Evolutionary conservation across 306 rosid species (phyloP).

Genomic region (Phaseolus lunatus): DNA sequence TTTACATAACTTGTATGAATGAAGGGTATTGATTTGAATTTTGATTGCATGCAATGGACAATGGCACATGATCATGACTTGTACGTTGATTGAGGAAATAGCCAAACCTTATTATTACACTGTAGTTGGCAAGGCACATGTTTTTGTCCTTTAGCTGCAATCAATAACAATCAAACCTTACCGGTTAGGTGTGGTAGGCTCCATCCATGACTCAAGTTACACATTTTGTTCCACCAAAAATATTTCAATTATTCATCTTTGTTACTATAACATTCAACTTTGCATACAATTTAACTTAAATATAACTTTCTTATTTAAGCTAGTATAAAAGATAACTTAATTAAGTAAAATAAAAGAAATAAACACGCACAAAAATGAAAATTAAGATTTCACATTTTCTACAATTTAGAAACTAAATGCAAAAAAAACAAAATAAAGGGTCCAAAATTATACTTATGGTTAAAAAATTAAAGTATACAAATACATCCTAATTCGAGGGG

Average conservation of each 20-base stretch:
- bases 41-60: constrained; percentile 37
- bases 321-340: no score
- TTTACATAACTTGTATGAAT: background rate
- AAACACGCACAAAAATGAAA: no score
- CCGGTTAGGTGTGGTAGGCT: background rate
- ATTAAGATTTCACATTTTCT: no score
- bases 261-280: background rate
- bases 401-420: no score
- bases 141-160: constrained; percentile 54
- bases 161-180: constrained; percentile 25
- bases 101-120: constrained; percentile 52
- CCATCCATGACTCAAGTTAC: background rate
- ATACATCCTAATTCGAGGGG: no score
- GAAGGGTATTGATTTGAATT: background rate
- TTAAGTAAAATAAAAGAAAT: no score
- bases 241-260: background rate
- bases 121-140: constrained; percentile 60
- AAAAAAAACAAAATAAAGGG: no score
- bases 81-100: constrained; percentile 41
- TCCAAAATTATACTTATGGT: no score
- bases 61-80: constrained; percentile 55
- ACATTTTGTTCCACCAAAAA: background rate
- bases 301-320: no score
- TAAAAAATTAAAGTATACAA: no score
- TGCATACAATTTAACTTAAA: no score